Base-by-base conservation (phyloP, 2,329 filamentous ascomycete species). In the Lecanicillium sp. region DNA sequence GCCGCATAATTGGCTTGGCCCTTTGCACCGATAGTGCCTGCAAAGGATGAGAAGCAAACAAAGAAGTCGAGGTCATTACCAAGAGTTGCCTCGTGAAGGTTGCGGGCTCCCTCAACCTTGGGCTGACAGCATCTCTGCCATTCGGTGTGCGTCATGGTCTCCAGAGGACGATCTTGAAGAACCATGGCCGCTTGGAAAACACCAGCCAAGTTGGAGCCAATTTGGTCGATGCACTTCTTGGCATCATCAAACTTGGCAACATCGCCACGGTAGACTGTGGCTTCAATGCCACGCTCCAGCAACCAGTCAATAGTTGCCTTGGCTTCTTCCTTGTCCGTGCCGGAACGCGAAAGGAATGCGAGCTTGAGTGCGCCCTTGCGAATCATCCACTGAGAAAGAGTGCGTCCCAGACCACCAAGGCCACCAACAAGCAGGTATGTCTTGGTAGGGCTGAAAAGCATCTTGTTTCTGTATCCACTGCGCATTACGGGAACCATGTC, bases 111-210 rank as follows among this genome's bases (percentile, higher is more conserved):
- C 6, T 46, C 19, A 13, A 60, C 51, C 43, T 65, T 66, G n/a
- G 57, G 55, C 14, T 39, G 35, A 17, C 52, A 41, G 15, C 46
- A 47, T 2, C 40, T 37, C 6, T 45, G 37, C 49, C 50, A 61
- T 3, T 53, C 36, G 4, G 48, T 39, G 20, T 45, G 33, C 7
- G 42, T 51, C 56, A 62, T 59, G 13, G 39, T 43, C 20, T 40
- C 34, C 10, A 56, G 41, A 5, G 43, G 28, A 5, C 32, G 27
- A 9, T 55, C 52, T 13, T 46, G 41, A 9, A 53, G 46, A 5
- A 65, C 60, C 60, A 67, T 63, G 15, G 66, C 57, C 6, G 54
- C 49, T 31, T 67, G 61, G 17, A 68, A 48, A 3, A 67, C 49
- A 28, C 65, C 65, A 3, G 51, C 47, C 5, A 68, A 29, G 6